Evolutionary conservation across 148 eudicot genomes (phyloP).

Genomic region (Chenopodium album): DNA sequence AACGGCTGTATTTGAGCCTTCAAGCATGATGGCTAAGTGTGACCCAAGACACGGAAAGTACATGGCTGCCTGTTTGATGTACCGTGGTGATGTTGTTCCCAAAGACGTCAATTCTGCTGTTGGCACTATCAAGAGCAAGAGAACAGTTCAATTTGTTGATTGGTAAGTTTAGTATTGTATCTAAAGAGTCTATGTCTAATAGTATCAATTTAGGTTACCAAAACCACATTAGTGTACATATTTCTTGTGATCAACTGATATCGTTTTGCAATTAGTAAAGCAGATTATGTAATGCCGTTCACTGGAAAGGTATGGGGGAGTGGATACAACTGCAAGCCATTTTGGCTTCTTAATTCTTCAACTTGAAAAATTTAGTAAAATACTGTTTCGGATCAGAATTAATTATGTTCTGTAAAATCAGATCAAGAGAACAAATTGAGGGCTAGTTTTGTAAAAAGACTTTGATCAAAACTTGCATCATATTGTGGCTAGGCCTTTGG

Average conservation of each 20-base stretch:
- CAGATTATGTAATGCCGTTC: not conserved
- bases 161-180: slow-evolving; percentile 27
- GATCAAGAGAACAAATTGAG: too few relatives aligned
- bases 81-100: slow-evolving; percentile 47
- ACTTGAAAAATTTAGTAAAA: not conserved
- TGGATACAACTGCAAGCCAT: not conserved
- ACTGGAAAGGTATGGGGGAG: not conserved
- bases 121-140: slow-evolving; percentile 35
- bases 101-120: slow-evolving; percentile 42
- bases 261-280: not conserved
- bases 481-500: not conserved
- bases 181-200: not conserved
- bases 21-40: slow-evolving; percentile 45
- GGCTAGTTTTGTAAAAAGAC: not conserved
- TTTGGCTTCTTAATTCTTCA: not conserved
- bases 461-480: not conserved
- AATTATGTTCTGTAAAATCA: not conserved
- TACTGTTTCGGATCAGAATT: not conserved
- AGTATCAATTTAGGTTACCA: not conserved
- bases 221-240: not conserved
- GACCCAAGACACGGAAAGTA: slow-evolving; percentile 42
- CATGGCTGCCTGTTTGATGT: slow-evolving; percentile 46
- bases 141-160: slow-evolving; percentile 42
- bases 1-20: slow-evolving; percentile 39
- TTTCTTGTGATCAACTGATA: not conserved